Base-by-base conservation (phyloP, 2,329 filamentous ascomycete genomes). In the Epichloe amarillans region DNA sequence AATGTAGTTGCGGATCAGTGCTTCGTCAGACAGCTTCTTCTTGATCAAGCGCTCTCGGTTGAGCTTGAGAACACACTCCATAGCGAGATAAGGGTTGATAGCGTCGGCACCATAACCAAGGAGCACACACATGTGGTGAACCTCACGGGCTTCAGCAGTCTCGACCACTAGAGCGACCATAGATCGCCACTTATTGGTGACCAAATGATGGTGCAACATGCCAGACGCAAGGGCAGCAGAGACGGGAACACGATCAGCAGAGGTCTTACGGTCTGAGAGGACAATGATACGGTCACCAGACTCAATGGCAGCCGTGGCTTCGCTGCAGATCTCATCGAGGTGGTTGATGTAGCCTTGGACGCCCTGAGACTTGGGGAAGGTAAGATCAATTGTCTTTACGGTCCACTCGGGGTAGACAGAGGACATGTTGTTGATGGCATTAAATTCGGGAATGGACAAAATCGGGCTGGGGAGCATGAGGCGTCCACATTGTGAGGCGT, bases 101-200 rank as follows among this genome's bases (percentile, higher is more conserved):
- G 84, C 91, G 71, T 97, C 91, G 50, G 86, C 89, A 72, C 91
- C 91, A 62, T 97, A 97, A 50, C 91, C 91, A 53, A 97, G 80
- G 42, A 96, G 78, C n/a, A 97, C 91, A 72, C 88, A 95, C 88
- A 96, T 95, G 72, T 97, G 91, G 69, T 97, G 91, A 7, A 97
- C 91, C 69, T 97, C 91, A 70, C 91, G 88, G 60, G 91, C 91
- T 68, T 97, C 91, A 44, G 86, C 91, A 56, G 90, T 95, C 74
- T 97, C 91, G 36, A 95, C 80, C 40, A 95, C 77, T 44, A 97
- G 72, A 45, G 90, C 91, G 58, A 82, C 88, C 69, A 90, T 80
- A 12, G 91, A 90, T 66, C 91, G 80, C 88, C 90, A 95, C 72
- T 94, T 91, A 77, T 95, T 96, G 69, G 84, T 86, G 55, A 96